Evolutionary conservation across 225 moss, liverwort and hornwort species (phyloP), one percentile per base, ranked within the genome.

Genomic region (Lunularia cruciata): DNA sequence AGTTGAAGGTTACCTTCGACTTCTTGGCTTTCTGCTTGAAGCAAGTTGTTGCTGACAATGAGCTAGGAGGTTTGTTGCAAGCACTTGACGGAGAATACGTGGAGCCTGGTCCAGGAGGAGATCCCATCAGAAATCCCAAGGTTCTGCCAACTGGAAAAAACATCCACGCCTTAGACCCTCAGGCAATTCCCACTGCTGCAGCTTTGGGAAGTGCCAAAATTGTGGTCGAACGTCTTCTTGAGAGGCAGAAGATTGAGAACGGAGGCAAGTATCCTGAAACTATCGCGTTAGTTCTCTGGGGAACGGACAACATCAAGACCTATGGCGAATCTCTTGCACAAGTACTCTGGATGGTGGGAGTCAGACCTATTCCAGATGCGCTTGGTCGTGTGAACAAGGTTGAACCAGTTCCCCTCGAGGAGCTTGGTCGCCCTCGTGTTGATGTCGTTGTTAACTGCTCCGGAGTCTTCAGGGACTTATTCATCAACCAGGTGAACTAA

Each of bases 291-390:
- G 96, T 98, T 34, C 76, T 98, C 30, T 98, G 96, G 96, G 96
- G 96, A 59, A 98, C 96, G 12, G 96, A 98, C 53, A 98, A 98
- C 63, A 98, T 98, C 83, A 98, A 98, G 80, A 98, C 96, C 4
- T 98, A 98, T 15, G 96, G 96, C 47, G 96, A 98, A 62, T 98
- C 96, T 23, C 87, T 98, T 11, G 96, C 96, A 23, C 96, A 98
- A 68, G 96, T 98, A n/a, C 79, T 98, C 74, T 98, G 96, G 92
- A 98, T 98, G 89, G 88, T 98, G 14, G 96, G 96, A 38, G 96
- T 93, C 15, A 82, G 83, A 57, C 96, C 96, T 14, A 58, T 98
- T 18, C 90, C 96, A 6, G 96, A 98, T 49, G 86, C 96, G 27
- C 89, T 98, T n/a, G 96, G 96, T 23, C 86, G 96, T 13, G 96